Base-by-base conservation (phyloP, 2,329 filamentous ascomycete genomes). In the Penicillium sp. region DNA sequence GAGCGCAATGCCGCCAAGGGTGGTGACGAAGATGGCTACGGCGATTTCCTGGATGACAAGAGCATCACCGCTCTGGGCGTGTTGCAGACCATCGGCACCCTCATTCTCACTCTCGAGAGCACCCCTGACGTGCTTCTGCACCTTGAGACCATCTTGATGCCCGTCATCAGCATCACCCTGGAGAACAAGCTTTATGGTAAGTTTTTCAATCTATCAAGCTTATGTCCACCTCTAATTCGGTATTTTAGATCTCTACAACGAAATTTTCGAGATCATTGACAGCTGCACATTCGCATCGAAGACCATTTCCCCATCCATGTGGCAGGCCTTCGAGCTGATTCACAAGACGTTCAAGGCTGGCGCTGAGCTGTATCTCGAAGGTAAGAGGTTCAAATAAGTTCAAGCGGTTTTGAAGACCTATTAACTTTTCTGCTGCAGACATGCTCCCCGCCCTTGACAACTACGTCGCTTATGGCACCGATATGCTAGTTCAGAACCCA, bases 251-350 rank as follows among this genome's bases (percentile, higher is more conserved):
- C 75, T 98, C 21, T 98, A 96, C 71, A 98, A 97, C 67, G 93
- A 98, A 68, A 83, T 97, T 5, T 98, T 98, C 60, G 93, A 98
- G 72, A 98, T 98, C 61, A 95, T 98, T 61, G 93, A 98, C 69
- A 96, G 89, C 77, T 98, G 93, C 77, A 98, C 93, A 7, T 98
- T 97, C 68, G 88, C 93, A 10, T 91, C 93, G 54, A 98, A 97
- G 77, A 81, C 82, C 51, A 97, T 98, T 59, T 96, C 93, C 1
- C 82, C 85, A 9, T 95, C 88, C 37, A 98, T 98, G 93, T 98
- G 93, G 93, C 84, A 91, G 70, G 91, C 93, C 2, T 98, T 98
- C 67, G 90, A 95, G 72, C 79, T 97, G 39, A 94, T 98, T 56
- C 91, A 97, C 72, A 82, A 87, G 57, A 96, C 91, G 1, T 98